phyloP scores from a whole-genome alignment of 352 stramenopile species.

The Phytophthora sojae region DNA sequence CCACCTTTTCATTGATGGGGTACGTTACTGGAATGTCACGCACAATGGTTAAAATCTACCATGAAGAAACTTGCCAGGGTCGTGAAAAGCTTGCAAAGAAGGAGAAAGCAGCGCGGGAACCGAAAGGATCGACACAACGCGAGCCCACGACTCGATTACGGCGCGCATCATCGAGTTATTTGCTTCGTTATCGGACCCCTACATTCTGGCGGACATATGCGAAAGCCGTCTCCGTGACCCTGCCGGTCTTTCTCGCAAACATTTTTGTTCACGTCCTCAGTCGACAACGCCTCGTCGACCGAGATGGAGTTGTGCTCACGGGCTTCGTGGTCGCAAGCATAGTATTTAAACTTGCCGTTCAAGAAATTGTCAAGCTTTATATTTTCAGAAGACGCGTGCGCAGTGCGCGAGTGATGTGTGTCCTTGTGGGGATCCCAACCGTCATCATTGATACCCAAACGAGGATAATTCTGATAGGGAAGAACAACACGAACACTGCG shows the following conservation, averaged over 20 bases:
- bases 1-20: background rate
- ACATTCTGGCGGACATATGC: background rate
- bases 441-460: slow-evolving; percentile 13
- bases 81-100: background rate
- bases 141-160: background rate
- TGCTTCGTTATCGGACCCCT: background rate
- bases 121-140: background rate
- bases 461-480: background rate
- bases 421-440: slow-evolving; percentile 1
- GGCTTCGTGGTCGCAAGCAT: slow-evolving; percentile 3
- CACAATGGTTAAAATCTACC: background rate
- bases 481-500: slow-evolving; percentile 4
- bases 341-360: background rate
- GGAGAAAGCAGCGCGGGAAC: background rate
- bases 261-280: background rate
- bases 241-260: background rate
- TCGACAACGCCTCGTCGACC: background rate
- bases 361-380: background rate
- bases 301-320: background rate
- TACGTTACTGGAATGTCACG: background rate
- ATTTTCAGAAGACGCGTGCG: slow-evolving; percentile 5
- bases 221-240: background rate
- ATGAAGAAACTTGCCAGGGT: background rate
- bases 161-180: background rate
- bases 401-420: background rate